Evolutionary conservation across 306 rosid species (phyloP), one percentile per base, ranked within the genome.

Genomic region (Cicer arietinum): DNA sequence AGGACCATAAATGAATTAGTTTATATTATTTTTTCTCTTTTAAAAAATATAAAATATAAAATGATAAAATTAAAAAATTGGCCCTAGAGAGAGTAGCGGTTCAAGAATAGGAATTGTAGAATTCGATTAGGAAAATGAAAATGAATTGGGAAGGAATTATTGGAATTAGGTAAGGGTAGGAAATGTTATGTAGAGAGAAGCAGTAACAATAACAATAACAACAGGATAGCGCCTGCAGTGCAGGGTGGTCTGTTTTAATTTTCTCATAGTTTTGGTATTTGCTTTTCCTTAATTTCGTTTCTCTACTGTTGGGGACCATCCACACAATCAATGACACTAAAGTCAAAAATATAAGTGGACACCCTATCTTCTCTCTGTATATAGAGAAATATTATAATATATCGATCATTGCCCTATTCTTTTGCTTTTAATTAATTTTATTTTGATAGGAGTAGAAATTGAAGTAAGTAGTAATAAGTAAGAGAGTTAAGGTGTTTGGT

Each of bases 231-330:
- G 79, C 78, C 69, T 80, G 84, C 77, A 83, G 18, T 80, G 83
- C 75, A 81, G 57, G 81, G 82, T 77, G 53, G 77, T 67, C 50
- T 75, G 70, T 54, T 58, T 72, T 52, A 46, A 75, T 78, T 76
- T 67, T 37, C 71, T 35, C 79, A 63, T 58, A 59, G 77, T 60
- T 64, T 30, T 71, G 37, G 69, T 25, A 30, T 61, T 77, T 71
- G 48, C 67, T 64, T 51, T 77, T 77, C 76, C 48, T 73, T 25
- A 25, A 25, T 69, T 62, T 35, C 47, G 41, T 39, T 40, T n/a
- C 52, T 1, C 41, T 43, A 30, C 17, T 74, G 45, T 40, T 63
- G 81, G 96, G 96, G 92, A 90, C 96, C 86, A 83, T 83, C 64
- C 74, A 50, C 74, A 50, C 86, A 75, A 84, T 81, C 83, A 86